phyloP scores from a whole-genome alignment of 352 stramenopile species.

The Globisporangium paroecandrum region DNA sequence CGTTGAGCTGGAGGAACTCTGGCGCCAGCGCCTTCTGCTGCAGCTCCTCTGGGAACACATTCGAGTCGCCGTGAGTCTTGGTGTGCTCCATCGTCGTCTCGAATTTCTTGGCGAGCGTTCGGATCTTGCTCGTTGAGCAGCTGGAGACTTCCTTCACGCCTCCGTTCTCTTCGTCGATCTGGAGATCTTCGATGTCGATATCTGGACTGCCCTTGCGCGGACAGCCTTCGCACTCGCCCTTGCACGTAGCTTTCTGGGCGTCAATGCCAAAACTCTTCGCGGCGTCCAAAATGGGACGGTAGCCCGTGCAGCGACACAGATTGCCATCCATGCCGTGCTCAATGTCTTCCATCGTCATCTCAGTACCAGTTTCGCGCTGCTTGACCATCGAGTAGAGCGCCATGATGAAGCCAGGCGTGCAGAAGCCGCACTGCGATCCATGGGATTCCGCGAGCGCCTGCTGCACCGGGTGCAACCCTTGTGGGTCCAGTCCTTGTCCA shows the following conservation, averaged over 20 bases:
- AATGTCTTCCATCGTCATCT: slow-evolving; percentile 84
- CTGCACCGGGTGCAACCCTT: slow-evolving; percentile 82
- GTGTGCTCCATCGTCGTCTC: slow-evolving; percentile 21
- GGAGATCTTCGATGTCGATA: slow-evolving; percentile 60
- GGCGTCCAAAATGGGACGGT: slow-evolving; percentile 80
- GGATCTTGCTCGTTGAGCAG: slow-evolving; percentile 70
- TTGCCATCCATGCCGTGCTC: slow-evolving; percentile 95
- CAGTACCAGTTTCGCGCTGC: slow-evolving; percentile 58
- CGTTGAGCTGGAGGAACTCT: slow-evolving; percentile 65
- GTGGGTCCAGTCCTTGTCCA: slow-evolving; percentile 24
- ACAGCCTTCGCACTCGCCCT: slow-evolving; percentile 60
- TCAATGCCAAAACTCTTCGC: slow-evolving; percentile 85
- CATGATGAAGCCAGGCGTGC: slow-evolving; percentile 88
- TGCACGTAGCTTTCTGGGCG: slow-evolving; percentile 53
- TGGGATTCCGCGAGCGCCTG: slow-evolving; percentile 88
- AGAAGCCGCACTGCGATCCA: slow-evolving; percentile 94
- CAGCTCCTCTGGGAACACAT: slow-evolving; percentile 58
- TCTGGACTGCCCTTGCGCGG: slow-evolving; percentile 45
- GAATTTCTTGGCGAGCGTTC: slow-evolving; percentile 40
- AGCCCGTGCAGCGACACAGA: slow-evolving; percentile 93
- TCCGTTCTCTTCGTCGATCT: slow-evolving; percentile 19
- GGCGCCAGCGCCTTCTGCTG: slow-evolving; percentile 46
- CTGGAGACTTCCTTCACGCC: slow-evolving; percentile 42
- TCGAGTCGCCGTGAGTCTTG: slow-evolving; percentile 18
- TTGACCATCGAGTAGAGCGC: slow-evolving; percentile 81